Base-by-base conservation (phyloP, 169 alveolate species). In the Toxoplasma gondii region DNA sequence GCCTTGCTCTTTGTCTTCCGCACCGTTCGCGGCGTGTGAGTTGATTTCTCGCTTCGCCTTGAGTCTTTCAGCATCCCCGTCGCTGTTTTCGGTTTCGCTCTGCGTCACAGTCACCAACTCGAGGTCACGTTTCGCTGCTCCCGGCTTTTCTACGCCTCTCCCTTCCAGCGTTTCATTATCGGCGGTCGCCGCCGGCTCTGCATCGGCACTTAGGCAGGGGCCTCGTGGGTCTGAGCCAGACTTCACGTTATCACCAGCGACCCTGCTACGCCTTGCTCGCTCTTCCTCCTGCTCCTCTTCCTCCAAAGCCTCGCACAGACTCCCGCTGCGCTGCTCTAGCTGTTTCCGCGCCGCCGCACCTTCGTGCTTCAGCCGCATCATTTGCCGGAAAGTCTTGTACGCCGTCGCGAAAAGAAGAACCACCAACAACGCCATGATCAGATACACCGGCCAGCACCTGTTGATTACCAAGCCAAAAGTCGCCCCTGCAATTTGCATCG, bases 401-500 rank as follows among this genome's bases (percentile, higher is more conserved):
- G 92, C 70, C 78, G 80, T 49, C 39, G 43, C 44, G 34, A 53
- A 38, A n/a, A 86, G 92, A 2, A 86, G 49, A 44, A 86, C 38
- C 24, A 86, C 81, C 70, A 86, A 38, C 39, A 49, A 10, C n/a
- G 81, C 92, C 70, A 86, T 24, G 80, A 86, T 86, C 49, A 86
- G 24, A 17, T 53, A 86, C 41, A 39, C 80, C n/a, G 81, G 81
- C 41, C 31, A 39, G 34, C 92, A 86, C n/a, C 92, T 78, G 41
- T 86, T 86, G 49, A 86, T 53, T 53, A 86, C 92, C 92, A 86
- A 44, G 12, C 92, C 92, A 17, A 9, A 44, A 17, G 92, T 49
- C 27, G 80, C 92, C 7, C 92, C 92, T 0, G 92, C 92, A n/a
- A 86, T 86, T 80, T 86, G 92, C 92, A 53, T 53, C 39, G 92